A percentile compares a stretch with the other conserved stretches of the same genome.
Evolutionary conservation across 73 alveolate species (phyloP).

Genomic region (Paramecium primaurelia): DNA sequence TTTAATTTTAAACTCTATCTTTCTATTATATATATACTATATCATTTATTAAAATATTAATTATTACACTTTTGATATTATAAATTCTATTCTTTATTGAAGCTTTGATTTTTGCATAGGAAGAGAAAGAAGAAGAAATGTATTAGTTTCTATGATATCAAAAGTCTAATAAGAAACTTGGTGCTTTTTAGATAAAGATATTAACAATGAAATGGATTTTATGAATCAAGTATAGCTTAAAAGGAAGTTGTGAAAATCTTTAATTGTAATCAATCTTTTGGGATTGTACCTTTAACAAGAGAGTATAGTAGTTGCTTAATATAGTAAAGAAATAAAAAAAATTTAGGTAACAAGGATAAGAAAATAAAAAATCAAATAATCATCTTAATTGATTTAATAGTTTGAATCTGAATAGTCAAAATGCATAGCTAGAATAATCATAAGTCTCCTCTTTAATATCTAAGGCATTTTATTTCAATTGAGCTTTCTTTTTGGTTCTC

Average conservation of each 20-base stretch:
- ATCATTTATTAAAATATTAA: background rate
- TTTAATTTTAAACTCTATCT: background rate
- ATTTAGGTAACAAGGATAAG: background rate
- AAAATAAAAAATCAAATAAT: background rate
- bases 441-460: background rate
- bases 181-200: background rate
- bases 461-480: background rate
- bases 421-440: background rate
- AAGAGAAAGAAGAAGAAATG: background rate
- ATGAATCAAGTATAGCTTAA: background rate
- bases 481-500: background rate
- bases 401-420: background rate
- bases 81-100: background rate
- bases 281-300: background rate
- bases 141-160: background rate
- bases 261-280: background rate
- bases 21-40: background rate
- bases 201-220: background rate
- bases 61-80: background rate
- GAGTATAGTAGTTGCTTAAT: background rate
- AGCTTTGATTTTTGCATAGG: background rate
- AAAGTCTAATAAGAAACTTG: background rate
- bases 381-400: background rate
- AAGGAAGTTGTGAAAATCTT: background rate
- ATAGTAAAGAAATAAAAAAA: background rate